phyloP scores from a whole-genome alignment of 2,329 filamentous ascomycete species.

The Paracorniculantispora psalliotae region DNA sequence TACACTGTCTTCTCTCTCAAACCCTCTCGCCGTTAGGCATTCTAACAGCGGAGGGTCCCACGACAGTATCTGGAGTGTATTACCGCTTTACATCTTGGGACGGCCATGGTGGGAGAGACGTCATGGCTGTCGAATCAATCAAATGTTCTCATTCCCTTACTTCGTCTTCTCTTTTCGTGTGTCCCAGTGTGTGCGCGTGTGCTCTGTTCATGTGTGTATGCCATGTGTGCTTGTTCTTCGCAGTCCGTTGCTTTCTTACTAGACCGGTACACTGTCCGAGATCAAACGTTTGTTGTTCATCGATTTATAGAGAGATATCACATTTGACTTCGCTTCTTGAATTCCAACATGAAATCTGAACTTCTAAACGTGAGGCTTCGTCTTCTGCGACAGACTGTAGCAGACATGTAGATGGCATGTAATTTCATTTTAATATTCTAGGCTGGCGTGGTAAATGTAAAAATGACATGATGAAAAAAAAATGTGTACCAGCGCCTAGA shows the following conservation, averaged over 20 bases:
- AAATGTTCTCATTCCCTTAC: neutral
- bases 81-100: slow-evolving; percentile 17
- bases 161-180: neutral
- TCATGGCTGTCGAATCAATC: slow-evolving; percentile 36
- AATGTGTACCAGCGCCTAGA: neutral
- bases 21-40: slow-evolving; percentile 20
- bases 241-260: neutral
- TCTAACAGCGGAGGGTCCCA: slow-evolving; percentile 24
- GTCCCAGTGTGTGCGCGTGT: neutral
- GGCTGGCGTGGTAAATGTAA: slow-evolving; percentile 5
- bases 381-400: too few species aligned
- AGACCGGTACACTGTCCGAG: neutral
- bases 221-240: neutral
- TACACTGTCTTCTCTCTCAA: slow-evolving; percentile 62
- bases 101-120: slow-evolving; percentile 56
- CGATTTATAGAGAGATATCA: too few species aligned
- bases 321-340: too few species aligned
- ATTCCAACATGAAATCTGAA: too few species aligned
- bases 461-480: neutral
- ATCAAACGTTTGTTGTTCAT: too few species aligned
- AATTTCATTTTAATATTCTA: neutral
- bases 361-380: too few species aligned
- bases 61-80: slow-evolving; percentile 44
- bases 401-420: neutral
- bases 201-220: neutral